Evolutionary conservation across 768 basidiomycete genomes (phyloP), one percentile per base, ranked within the genome.

Genomic region (Termitomyces bulborhizus): DNA sequence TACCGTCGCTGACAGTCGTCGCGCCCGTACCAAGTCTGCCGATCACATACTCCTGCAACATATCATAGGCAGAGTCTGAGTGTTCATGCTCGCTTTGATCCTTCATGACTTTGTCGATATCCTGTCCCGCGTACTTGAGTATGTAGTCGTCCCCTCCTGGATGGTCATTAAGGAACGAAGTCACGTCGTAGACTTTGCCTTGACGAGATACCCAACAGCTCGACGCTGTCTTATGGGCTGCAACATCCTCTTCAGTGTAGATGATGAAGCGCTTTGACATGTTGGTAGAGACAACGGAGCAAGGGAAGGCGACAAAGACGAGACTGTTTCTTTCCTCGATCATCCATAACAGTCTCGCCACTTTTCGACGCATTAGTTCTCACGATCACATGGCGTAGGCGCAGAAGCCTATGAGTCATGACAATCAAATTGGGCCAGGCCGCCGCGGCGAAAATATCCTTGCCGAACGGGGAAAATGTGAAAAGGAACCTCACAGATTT

Each of bases 141-240:
- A 99, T 82, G 59, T 93, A 71, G 67, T 98, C 95, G 69, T 98
- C 96, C 3, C 95, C 94, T 60, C 96, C 96, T 11, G 95, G 93
- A 67, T 97, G 94, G 74, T 96, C 94, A 51, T 79, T 64, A 2
- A 95, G 71, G 71, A 98, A 98, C 3, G 63, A 61, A 3, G 95
- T 86, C 51, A 98, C 84, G 66, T 99, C 86, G 76, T 95, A 98
- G 24, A 99, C 91, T 65, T 85, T 89, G 64, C 86, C 87, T 56
- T 76, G 76, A 67, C 83, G 84, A 2, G 88, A 78, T 48, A 98
- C 75, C 91, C 93, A 98, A 68, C 91, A 93, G 61, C 83, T 90
- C 1, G 71, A 61, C 1, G 75, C 51, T 4, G 78, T 74, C 46
- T 72, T 77, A 75, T 95, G 92, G 31, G 66, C 64, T 3, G 74